phyloP scores from a whole-genome alignment of 768 basidiomycete species.

The Glaciozyma martinii region DNA sequence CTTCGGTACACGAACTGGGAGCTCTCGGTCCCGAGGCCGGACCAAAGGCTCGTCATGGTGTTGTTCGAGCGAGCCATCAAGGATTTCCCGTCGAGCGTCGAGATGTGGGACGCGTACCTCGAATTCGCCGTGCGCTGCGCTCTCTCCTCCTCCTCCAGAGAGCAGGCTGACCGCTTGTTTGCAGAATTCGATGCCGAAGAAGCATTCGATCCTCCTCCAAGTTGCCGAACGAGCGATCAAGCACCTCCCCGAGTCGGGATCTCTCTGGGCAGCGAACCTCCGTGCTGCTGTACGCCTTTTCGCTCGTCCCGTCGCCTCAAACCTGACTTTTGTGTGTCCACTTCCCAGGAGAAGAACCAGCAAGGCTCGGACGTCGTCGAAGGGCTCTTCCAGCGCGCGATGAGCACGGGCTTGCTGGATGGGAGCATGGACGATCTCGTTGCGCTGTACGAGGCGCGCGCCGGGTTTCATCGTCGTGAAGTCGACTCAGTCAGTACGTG shows the following conservation, averaged over 20 bases:
- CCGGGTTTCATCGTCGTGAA: conserved; percentile 24
- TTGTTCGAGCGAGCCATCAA: conserved; percentile 32
- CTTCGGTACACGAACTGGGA: conserved; percentile 36
- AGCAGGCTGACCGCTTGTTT: neutral
- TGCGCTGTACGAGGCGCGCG: conserved; percentile 54
- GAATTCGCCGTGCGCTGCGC: conserved; percentile 60
- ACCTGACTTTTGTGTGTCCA: neutral
- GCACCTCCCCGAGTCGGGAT: conserved; percentile 1
- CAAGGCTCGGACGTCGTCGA: conserved; percentile 10
- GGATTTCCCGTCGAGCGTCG: conserved; percentile 17
- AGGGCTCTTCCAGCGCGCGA: conserved; percentile 18
- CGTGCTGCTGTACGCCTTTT: neutral
- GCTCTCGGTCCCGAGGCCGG: conserved; percentile 33
- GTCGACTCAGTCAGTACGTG: conserved; percentile 11
- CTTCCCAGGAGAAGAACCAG: conserved; percentile 10
- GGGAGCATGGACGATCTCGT: conserved; percentile 58
- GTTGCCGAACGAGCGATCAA: conserved; percentile 20
- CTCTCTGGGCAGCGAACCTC: conserved; percentile 10
- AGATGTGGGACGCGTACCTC: conserved; percentile 59
- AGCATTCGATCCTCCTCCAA: neutral
- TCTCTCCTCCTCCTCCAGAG: neutral
- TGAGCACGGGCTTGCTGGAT: conserved; percentile 29
- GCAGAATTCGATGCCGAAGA: conserved; percentile 7
- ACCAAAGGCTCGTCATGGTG: conserved; percentile 27
- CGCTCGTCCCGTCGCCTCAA: neutral